phyloP scores from a whole-genome alignment of 2,329 filamentous ascomycete genomes.

The Oidium heveae region DNA sequence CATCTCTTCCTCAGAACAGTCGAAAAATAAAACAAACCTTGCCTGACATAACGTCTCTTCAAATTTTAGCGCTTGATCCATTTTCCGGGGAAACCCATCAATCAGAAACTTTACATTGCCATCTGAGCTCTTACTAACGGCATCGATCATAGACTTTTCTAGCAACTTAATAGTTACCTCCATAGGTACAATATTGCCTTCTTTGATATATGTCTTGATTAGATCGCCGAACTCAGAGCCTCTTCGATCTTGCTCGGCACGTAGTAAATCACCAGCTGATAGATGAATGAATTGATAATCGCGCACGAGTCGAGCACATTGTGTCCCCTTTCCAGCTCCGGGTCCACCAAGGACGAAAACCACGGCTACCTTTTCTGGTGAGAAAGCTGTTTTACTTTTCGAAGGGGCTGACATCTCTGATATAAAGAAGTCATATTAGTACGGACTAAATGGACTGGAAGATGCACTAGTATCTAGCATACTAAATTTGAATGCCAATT shows the following conservation, averaged over 20 bases:
- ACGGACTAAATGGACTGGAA: background rate
- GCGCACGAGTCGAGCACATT: conserved; percentile 67
- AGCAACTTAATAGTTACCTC: conserved; percentile 85
- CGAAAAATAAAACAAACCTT: conserved; percentile 75
- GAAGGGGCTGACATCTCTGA: conserved; percentile 19
- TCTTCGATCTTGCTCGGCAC: conserved; percentile 71
- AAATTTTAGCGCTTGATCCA: conserved; percentile 89
- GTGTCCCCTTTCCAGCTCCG: conserved; percentile 87
- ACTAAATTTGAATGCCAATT: too few species aligned
- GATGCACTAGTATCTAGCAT: too few species aligned
- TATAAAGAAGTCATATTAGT: conserved; percentile 8
- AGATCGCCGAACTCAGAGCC: conserved; percentile 77
- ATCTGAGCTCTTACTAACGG: conserved; percentile 25
- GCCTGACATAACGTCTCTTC: conserved; percentile 70
- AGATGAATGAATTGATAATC: conserved; percentile 85
- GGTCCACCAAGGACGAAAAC: conserved; percentile 92
- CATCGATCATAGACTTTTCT: conserved; percentile 70
- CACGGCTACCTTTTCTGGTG: conserved; percentile 55
- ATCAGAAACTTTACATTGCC: conserved; percentile 48
- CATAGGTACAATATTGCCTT: conserved; percentile 95
- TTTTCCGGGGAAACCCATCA: conserved; percentile 78
- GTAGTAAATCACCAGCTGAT: conserved; percentile 75
- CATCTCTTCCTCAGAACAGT: conserved; percentile 80
- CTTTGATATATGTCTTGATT: conserved; percentile 81
- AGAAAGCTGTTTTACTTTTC: conserved; percentile 44